Base-by-base conservation (phyloP, 768 basidiomycete genomes). In the Favolaschia claudopus region DNA sequence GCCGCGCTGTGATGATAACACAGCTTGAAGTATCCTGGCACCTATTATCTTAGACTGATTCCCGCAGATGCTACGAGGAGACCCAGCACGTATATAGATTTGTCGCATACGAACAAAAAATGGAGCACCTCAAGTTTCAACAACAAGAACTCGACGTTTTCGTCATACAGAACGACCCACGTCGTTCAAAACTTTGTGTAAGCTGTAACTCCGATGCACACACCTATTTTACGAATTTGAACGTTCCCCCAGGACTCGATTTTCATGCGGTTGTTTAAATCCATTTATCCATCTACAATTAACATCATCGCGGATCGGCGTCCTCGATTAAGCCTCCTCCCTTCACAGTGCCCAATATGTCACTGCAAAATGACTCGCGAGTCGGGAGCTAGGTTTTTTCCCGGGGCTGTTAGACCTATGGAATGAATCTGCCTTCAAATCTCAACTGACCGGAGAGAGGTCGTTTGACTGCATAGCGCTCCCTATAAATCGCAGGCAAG, bases 381-480 rank as follows among this genome's bases (percentile, higher is more conserved):
- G 38, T 39, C 38, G 38, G 38, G 10, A 24, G 22, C 32, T 40
- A 43, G 38, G 28, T 7, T 22, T 55, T 49, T 36, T 22, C 15
- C 52, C 47, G 32, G n/a, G 39, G 38, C 52, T 54, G 58, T 54
- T 59, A 43, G 20, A 28, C 32, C 33, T 22, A 24, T 13, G 19
- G 46, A 54, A 49, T 60, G 58, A 44, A 48, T 52, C 57, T 52
- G 24, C 40, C 25, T 31, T 22, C 20, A 15, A 51, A 52, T 15
- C 47, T 51, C 48, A 34, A 46, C 43, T 45, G 36, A 20, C 27
- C 42, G 48, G 49, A 52, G 20, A 50, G 57, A 24, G 43, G 19
- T 52, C 13, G 3, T 36, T 13, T 34, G 25, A 7, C n/a, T 46
- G 52, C 7, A 38, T 33, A 20, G 42, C 55, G 28, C 22, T 31